These are phyloP conservation scores for Mortierella sp. DNA, from an alignment of 371 early-diverging fungal species.

Conservation along the genomic window DNA sequence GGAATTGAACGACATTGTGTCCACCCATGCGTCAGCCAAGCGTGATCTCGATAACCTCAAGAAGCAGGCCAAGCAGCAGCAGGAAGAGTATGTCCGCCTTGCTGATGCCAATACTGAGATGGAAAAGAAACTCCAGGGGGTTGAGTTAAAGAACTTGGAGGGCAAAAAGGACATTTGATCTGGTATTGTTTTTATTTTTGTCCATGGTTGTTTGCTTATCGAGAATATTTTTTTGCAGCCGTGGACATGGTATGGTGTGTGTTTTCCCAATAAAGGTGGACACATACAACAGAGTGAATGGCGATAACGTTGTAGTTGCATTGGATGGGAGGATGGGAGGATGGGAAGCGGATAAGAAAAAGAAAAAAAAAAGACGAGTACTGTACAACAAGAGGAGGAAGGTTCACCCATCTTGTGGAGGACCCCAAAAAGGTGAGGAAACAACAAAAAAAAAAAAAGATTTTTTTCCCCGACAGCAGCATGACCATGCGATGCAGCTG, in stretches of 20 bases:
- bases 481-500: conserved; percentile 13
- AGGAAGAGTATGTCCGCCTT: conserved; percentile 82
- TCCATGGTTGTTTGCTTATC: background rate
- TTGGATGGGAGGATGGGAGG: conserved; percentile 4
- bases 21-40: conserved; percentile 66
- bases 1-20: conserved; percentile 65
- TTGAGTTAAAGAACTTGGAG: conserved; percentile 13
- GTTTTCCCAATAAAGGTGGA: background rate
- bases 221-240: background rate
- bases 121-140: conserved; percentile 61
- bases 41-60: conserved; percentile 81
- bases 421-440: background rate
- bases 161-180: conserved; percentile 51
- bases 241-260: background rate
- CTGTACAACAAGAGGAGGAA: background rate
- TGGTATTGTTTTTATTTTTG: background rate
- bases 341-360: conserved; percentile 2
- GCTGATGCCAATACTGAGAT: conserved; percentile 77
- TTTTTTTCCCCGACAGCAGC: conserved; percentile 5
- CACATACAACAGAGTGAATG: background rate
- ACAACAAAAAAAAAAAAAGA: background rate
- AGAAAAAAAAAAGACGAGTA: too few relatives aligned
- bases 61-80: conserved; percentile 80
- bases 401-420: conserved; percentile 10
- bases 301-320: background rate